Conservation (phyloP, 495 filamentous ascomycete genomes). For the Penicillium crystallinum region DNA sequence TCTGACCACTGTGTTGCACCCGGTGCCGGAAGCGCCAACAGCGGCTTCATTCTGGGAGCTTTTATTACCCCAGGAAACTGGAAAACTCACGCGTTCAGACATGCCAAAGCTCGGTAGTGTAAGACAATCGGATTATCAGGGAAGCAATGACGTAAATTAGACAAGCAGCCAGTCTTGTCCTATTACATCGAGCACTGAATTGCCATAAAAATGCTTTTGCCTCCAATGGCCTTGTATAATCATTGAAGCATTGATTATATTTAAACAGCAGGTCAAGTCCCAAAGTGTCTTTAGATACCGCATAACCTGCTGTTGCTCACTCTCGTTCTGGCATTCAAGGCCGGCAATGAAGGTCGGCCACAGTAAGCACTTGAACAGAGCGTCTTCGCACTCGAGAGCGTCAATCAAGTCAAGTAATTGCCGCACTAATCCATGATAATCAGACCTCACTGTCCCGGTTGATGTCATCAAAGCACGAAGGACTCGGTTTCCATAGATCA, state of each 20-base stretch:
- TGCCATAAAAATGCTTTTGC: not conserved
- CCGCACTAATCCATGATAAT: conserved; percentile 19
- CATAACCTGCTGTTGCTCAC: conserved; percentile 9
- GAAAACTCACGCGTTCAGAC: no score
- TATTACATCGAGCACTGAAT: not conserved
- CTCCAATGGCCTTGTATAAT: conserved; percentile 1
- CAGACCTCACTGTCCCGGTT: not conserved
- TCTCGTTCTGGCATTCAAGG: conserved; percentile 24
- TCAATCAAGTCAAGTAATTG: conserved; percentile 37
- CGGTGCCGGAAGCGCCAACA: no score
- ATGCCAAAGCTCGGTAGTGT: no score
- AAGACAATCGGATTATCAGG: no score
- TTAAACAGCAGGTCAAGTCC: conserved; percentile 24
- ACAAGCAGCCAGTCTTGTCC: not conserved
- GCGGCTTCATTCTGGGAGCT: no score
- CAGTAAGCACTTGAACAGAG: conserved; percentile 46
- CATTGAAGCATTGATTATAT: conserved; percentile 17
- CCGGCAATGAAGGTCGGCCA: conserved; percentile 52
- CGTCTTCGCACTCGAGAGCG: conserved; percentile 34
- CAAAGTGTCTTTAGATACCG: conserved; percentile 14
- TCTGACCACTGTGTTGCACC: no score
- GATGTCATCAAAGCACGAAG: conserved; percentile 1
- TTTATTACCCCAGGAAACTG: no score
- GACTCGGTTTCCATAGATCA: conserved; percentile 17
- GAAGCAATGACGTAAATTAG: not conserved